Base-by-base conservation (phyloP, 2,329 filamentous ascomycete genomes). In the Aspergillus persii region DNA sequence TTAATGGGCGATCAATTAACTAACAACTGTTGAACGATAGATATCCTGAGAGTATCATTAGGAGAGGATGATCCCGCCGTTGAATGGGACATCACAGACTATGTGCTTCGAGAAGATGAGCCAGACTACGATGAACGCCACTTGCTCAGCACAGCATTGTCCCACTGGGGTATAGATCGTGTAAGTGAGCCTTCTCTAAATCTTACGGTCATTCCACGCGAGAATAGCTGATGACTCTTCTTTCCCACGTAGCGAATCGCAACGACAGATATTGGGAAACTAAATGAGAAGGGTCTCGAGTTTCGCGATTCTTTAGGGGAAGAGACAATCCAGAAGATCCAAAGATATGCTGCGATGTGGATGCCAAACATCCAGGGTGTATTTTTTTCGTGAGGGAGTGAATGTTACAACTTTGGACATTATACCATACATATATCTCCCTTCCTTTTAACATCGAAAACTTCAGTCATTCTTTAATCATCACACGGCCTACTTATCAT, bases 71-170 rank as follows among this genome's bases (percentile, higher is more conserved):
- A 53, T 44, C 12, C 50, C n/a, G 50, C 50, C 27, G 31, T 26
- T 39, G 31, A 53, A 53, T 53, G 50, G 50, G 18, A 53, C 36
- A 53, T 53, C 30, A 44, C 50, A 44, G 31, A 41, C 36, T 53
- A 53, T 53, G 9, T 53, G 18, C 9, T 29, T 27, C 36, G 15
- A 39, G 50, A 53, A 41, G 26, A 41, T 2, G 18, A 53, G 7
- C 50, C 50, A 11, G 30, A 36, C 15, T 53, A 44, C 31, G 31
- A 53, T 41, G 50, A 29, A 44, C 50, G 50, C 30, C 30, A 44
- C 26, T 27, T 41, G 18, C 26, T 53, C 31, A 53, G 50, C 15
- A 11, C 8, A 39, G 50, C 50, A 11, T 31, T 53, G 8, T 18
- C 50, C 18, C 31, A 39, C 8, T 53, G 50, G 50, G 27, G 26